Percentiles rank a stretch among this genome's conserved stretches.
Conservation (phyloP, 2,329 filamentous ascomycete genomes). For the Aspergillus vadensis region DNA sequence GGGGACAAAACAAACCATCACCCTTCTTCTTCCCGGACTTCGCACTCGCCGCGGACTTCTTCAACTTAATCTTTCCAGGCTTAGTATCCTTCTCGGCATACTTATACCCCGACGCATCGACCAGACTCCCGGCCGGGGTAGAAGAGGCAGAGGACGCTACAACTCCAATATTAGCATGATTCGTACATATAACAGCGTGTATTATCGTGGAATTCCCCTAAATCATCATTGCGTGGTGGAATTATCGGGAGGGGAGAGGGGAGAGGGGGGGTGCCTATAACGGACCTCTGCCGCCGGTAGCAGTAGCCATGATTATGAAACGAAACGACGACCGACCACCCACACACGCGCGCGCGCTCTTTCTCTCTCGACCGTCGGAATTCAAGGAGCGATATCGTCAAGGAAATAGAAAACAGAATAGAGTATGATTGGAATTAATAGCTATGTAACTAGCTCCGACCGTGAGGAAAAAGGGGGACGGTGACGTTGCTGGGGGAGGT, state of each 20-base stretch:
- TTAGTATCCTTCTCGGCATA: conserved; percentile 49
- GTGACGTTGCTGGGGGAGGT: background rate
- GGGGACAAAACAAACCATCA: conserved; percentile 28
- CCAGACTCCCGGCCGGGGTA: conserved; percentile 37
- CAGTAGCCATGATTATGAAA: conserved; percentile 35
- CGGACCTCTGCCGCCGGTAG: conserved; percentile 41
- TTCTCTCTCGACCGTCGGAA: too few relatives aligned
- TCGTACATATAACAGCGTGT: too few relatives aligned
- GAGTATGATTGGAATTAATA: background rate
- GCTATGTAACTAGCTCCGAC: background rate
- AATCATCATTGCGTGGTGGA: too few relatives aligned
- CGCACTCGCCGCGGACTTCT: conserved; percentile 31
- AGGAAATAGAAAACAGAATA: background rate
- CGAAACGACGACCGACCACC: too few relatives aligned
- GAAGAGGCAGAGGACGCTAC: conserved; percentile 31
- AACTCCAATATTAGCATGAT: too few relatives aligned
- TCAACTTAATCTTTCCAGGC: conserved; percentile 48
- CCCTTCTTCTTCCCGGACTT: conserved; percentile 35
- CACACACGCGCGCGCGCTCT: background rate
- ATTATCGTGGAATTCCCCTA: too few relatives aligned
- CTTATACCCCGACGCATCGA: conserved; percentile 50
- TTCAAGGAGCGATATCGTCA: background rate
- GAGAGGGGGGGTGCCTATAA: conserved; percentile 2
- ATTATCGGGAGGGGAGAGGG: background rate
- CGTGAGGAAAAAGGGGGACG: background rate